Percentiles rank a stretch among this genome's conserved stretches.
Conservation (phyloP, 345 rosid species). For the Reutealis trisperma region DNA sequence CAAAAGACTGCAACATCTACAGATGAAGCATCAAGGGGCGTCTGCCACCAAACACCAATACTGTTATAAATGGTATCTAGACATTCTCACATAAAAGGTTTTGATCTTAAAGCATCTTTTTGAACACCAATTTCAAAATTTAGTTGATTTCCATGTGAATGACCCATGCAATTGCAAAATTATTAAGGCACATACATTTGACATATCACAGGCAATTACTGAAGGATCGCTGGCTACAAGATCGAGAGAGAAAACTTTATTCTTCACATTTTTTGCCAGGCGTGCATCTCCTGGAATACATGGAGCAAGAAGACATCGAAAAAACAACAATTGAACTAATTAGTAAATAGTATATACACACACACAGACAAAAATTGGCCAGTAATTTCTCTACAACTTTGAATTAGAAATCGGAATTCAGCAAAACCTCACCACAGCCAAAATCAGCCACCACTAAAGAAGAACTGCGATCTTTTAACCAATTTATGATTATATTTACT, state of each 20-base stretch:
- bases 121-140: neutral
- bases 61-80: neutral
- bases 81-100: neutral
- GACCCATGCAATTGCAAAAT: neutral
- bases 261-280: conserved; percentile 79
- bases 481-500: conserved; percentile 64
- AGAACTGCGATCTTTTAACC: conserved; percentile 64
- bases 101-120: neutral
- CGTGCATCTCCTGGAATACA: conserved; percentile 73
- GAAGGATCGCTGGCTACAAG: conserved; percentile 79
- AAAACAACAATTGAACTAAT: conserved; percentile 3
- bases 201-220: conserved; percentile 90
- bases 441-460: conserved; percentile 92
- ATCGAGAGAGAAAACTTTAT: conserved; percentile 90
- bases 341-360: neutral
- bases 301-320: conserved; percentile 13
- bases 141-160: neutral
- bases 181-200: conserved; percentile 50
- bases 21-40: conserved; percentile 63
- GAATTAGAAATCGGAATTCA: conserved; percentile 6
- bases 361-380: neutral
- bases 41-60: conserved; percentile 45
- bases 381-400: conserved; percentile 1
- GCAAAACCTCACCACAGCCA: conserved; percentile 79
- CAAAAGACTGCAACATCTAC: conserved; percentile 88